Evolutionary conservation across 768 basidiomycete genomes (phyloP), one percentile per base, ranked within the genome.

Genomic region (Amanita polypyramis): DNA sequence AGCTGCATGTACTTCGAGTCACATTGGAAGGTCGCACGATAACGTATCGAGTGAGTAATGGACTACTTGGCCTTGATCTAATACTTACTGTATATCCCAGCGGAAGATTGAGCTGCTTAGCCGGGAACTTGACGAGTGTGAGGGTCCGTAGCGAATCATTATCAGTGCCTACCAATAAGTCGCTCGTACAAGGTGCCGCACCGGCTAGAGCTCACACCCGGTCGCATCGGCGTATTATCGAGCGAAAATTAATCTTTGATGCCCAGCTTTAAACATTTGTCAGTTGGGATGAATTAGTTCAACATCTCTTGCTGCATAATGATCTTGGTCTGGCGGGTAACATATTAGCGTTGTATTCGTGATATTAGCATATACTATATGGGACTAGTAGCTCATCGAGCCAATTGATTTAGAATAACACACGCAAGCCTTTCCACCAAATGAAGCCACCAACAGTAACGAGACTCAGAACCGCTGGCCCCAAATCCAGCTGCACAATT

Each of bases 121-220:
- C 8, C 67, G 65, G 55, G 77, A 80, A 62, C 65, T 92, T 33
- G 88, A 91, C 56, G 71, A 78, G 60, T 76, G 75, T 48, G 70
- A 74, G 48, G 77, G 73, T 5, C 61, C 76, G 53, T 56, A 53
- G 53, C 54, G 45, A 54, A 35, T 39, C 45, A 46, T 40, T 14
- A 19, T 40, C 17, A 10, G 14, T 34, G 27, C 35, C 9, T 45
- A 32, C 33, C 40, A 7, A 20, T 29, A 32, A 15, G 43, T 59
- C 75, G 85, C 85, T 82, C 69, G 76, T 79, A 80, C 29, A 81
- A 85, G 84, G 84, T 86, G 82, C 84, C 81, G 60, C 66, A 56
- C 74, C 74, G 77, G 75, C 68, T 52, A 60, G 70, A 84, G 72
- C 57, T 57, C 65, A 67, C 73, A 74, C 69, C 74, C 75, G 73